Conservation (phyloP, 768 basidiomycete genomes). For the Ephemerocybe angulata region DNA sequence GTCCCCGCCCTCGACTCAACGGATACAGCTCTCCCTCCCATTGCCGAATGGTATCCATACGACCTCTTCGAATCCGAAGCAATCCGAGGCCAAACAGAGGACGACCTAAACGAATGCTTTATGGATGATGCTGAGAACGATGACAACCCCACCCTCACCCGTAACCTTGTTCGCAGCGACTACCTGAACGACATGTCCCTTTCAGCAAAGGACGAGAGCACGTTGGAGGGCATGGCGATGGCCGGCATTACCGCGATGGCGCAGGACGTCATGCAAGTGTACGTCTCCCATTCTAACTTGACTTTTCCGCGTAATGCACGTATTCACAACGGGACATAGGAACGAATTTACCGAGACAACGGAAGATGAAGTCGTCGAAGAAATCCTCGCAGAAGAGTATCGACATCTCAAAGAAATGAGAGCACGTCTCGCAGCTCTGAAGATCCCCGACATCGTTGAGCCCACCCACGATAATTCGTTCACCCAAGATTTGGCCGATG, state of each 20-base stretch:
- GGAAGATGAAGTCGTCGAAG: neutral
- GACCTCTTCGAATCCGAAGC: too few species aligned
- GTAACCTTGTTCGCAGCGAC: too few species aligned
- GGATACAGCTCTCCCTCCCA: too few species aligned
- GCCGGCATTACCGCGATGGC: slow-evolving; percentile 1
- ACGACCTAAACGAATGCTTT: too few species aligned
- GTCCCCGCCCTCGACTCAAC: too few species aligned
- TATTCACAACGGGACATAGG: neutral
- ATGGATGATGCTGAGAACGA: too few species aligned
- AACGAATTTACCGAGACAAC: neutral
- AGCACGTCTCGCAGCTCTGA: neutral
- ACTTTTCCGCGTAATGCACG: too few species aligned
- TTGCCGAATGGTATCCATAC: too few species aligned
- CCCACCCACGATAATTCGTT: too few species aligned
- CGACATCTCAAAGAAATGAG: neutral
- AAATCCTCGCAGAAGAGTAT: slow-evolving; percentile 1
- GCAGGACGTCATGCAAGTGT: slow-evolving; percentile 8
- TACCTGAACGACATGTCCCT: neutral
- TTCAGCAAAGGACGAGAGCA: slow-evolving; percentile 1
- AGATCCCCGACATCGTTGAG: neutral
- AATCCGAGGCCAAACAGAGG: too few species aligned
- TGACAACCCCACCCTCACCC: too few species aligned
- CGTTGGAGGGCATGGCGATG: slow-evolving; percentile 2
- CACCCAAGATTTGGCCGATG: too few species aligned
- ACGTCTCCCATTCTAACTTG: neutral